phyloP scores from a whole-genome alignment of 2,329 filamentous ascomycete genomes.

The Aspergillus nomiae region DNA sequence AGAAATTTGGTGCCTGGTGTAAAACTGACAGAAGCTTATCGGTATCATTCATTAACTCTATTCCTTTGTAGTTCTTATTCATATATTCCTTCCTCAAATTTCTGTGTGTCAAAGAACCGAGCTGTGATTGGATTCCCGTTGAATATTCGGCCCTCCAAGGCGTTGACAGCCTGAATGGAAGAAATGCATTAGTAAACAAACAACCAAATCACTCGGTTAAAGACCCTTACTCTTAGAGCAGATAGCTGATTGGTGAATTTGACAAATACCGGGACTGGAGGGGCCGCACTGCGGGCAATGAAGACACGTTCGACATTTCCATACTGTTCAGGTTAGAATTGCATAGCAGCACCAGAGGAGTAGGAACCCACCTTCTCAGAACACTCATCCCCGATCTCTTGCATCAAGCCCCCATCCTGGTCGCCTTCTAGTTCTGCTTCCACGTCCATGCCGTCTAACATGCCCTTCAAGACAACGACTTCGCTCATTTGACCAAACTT shows the following conservation, averaged over 20 bases:
- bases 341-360: not conserved
- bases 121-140: conserved; percentile 84
- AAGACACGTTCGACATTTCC: conserved; percentile 79
- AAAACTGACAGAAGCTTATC: not conserved
- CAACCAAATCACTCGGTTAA: not conserved
- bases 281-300: conserved; percentile 63
- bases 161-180: conserved; percentile 73
- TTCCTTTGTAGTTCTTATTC: conserved; percentile 28
- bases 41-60: conserved; percentile 1
- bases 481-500: conserved; percentile 75
- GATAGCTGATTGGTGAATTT: conserved; percentile 86
- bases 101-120: conserved; percentile 77
- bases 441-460: conserved; percentile 84
- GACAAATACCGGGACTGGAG: conserved; percentile 74
- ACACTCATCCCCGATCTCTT: conserved; percentile 96
- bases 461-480: conserved; percentile 79
- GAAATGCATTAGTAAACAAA: conserved; percentile 4
- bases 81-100: conserved; percentile 72
- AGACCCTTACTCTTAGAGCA: conserved; percentile 71
- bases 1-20: not conserved
- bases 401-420: conserved; percentile 67
- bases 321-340: conserved; percentile 57
- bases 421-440: conserved; percentile 70
- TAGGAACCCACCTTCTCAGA: conserved; percentile 66
- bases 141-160: conserved; percentile 83